Conservation (phyloP, 495 filamentous ascomycete genomes). For the Hypoxylon lenormandii region DNA sequence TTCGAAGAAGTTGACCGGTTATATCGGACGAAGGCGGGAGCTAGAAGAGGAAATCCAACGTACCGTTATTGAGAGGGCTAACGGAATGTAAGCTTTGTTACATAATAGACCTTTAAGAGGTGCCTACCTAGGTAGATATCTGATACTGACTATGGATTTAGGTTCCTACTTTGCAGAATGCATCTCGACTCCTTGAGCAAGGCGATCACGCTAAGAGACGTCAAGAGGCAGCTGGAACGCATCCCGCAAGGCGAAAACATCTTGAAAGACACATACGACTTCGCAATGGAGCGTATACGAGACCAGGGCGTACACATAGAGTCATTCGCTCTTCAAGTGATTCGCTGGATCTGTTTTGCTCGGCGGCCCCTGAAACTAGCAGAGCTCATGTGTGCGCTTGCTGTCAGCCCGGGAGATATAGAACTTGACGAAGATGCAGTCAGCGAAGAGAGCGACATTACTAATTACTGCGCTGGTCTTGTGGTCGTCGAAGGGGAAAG, state of each 20-base stretch:
- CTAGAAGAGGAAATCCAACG: conserved; percentile 43
- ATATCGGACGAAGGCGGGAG: conserved; percentile 36
- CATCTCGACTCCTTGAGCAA: conserved; percentile 55
- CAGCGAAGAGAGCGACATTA: conserved; percentile 41
- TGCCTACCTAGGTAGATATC: no score
- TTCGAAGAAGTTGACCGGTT: conserved; percentile 43
- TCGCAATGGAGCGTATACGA: conserved; percentile 57
- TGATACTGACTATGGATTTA: conserved; percentile 23
- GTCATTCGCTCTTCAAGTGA: conserved; percentile 47
- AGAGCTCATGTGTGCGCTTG: conserved; percentile 56
- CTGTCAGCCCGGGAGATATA: conserved; percentile 37
- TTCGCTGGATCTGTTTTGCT: conserved; percentile 51
- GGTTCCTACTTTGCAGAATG: conserved; percentile 59
- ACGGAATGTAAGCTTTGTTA: conserved; percentile 32
- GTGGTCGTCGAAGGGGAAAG: conserved; percentile 53
- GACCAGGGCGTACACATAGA: conserved; percentile 46
- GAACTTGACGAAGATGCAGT: conserved; percentile 50
- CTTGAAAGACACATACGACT: conserved; percentile 53
- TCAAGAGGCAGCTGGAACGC: conserved; percentile 44
- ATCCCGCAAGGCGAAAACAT: conserved; percentile 44
- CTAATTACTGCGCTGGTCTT: conserved; percentile 53
- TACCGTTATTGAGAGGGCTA: conserved; percentile 33
- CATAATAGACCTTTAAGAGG: background rate
- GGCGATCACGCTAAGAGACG: conserved; percentile 50
- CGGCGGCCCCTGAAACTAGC: conserved; percentile 41